A percentile compares a stretch with the other conserved stretches of the same genome.
Evolutionary conservation across 2,329 filamentous ascomycete species (phyloP).

Genomic region (Hymenotorrendiella dingleyae): DNA sequence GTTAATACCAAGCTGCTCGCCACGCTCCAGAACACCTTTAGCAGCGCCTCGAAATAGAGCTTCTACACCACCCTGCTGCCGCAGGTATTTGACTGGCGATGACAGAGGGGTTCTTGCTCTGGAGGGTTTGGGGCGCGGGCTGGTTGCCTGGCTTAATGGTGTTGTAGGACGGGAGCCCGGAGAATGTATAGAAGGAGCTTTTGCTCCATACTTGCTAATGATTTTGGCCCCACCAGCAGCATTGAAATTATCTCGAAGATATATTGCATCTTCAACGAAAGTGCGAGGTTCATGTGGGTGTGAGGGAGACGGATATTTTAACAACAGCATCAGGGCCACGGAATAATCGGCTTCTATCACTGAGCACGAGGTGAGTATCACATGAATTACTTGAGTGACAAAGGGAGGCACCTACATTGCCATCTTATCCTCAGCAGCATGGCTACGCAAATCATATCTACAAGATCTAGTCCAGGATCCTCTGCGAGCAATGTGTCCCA

Average conservation of each 20-base stretch:
- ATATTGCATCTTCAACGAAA: constrained; percentile 81
- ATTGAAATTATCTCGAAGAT: constrained; percentile 60
- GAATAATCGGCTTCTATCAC: constrained; percentile 87
- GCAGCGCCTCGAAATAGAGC: constrained; percentile 70
- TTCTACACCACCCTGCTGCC: constrained; percentile 54
- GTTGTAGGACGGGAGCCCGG: constrained; percentile 24
- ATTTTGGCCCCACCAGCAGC: constrained; percentile 56
- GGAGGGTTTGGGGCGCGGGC: constrained; percentile 17
- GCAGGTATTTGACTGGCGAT: constrained; percentile 35
- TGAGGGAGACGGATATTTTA: constrained; percentile 72
- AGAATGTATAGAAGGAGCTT: constrained; percentile 34
- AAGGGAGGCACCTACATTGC: constrained; percentile 56
- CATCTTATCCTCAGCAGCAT: constrained; percentile 92
- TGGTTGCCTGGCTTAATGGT: constrained; percentile 23
- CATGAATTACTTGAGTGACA: background rate
- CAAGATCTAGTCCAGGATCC: constrained; percentile 70
- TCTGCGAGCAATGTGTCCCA: constrained; percentile 92
- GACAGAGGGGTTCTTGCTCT: constrained; percentile 26
- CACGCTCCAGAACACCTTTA: constrained; percentile 64
- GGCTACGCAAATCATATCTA: constrained; percentile 86
- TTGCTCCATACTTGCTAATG: constrained; percentile 66
- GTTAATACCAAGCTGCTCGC: constrained; percentile 74
- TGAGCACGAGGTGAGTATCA: constrained; percentile 33
- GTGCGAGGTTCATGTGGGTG: constrained; percentile 62
- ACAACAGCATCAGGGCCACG: constrained; percentile 69